These are phyloP conservation scores for Shiraia sp. DNA, from an alignment of 2,329 filamentous ascomycete species.

Conservation along the genomic window DNA sequence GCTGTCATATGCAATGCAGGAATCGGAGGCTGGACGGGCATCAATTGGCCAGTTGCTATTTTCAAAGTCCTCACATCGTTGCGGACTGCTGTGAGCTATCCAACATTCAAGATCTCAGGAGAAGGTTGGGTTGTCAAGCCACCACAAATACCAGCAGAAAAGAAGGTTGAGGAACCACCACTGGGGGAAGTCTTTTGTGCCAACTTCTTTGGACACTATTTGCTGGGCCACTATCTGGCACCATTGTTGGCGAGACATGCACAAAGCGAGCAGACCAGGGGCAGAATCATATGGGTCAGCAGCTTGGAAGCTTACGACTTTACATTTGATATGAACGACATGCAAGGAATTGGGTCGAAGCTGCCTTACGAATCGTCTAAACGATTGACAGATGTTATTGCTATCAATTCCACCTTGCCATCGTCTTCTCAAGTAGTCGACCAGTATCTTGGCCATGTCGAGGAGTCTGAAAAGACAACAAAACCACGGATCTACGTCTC, in stretches of 20 bases:
- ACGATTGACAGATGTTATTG: conserved; percentile 80
- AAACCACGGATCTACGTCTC: conserved; percentile 72
- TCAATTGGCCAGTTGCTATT: conserved; percentile 68
- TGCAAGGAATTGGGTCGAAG: conserved; percentile 69
- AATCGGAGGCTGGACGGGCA: conserved; percentile 81
- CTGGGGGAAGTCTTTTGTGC: conserved; percentile 86
- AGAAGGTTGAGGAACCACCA: conserved; percentile 54
- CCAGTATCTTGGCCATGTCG: conserved; percentile 24
- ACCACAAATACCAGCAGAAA: conserved; percentile 52
- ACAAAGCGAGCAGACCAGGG: conserved; percentile 47
- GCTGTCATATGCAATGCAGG: conserved; percentile 84
- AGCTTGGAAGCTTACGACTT: conserved; percentile 71
- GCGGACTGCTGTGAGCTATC: conserved; percentile 73
- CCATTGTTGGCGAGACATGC: conserved; percentile 66
- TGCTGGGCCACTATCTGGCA: conserved; percentile 79
- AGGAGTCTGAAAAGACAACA: conserved; percentile 16
- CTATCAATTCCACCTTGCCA: conserved; percentile 72
- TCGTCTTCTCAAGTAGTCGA: conserved; percentile 56
- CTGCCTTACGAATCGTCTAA: conserved; percentile 85
- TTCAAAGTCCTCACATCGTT: conserved; percentile 64
- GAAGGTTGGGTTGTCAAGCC: conserved; percentile 59
- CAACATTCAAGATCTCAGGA: conserved; percentile 71
- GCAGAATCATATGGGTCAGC: conserved; percentile 83
- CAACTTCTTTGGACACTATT: conserved; percentile 94
- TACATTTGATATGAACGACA: conserved; percentile 67